Conservation (phyloP, 2,329 filamentous ascomycete species). For the Trichoderma sp. region DNA sequence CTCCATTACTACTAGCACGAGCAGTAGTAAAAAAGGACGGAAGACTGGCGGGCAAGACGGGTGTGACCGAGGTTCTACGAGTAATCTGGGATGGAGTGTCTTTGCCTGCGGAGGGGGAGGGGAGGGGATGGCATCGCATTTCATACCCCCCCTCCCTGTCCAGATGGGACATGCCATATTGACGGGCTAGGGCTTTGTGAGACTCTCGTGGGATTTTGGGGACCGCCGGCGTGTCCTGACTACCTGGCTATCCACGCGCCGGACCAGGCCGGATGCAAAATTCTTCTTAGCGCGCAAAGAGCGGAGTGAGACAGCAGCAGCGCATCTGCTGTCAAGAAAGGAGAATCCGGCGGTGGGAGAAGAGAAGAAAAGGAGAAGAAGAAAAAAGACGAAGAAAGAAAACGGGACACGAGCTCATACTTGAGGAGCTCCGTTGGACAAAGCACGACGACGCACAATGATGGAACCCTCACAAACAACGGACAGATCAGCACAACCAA, state of each 20-base stretch:
- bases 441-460: background rate
- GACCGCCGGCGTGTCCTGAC: constrained; percentile 3
- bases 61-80: constrained; percentile 10
- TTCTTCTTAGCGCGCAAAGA: background rate
- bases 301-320: constrained; percentile 12
- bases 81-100: background rate
- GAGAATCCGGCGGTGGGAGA: constrained; percentile 3
- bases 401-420: background rate
- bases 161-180: background rate
- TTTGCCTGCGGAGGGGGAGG: background rate
- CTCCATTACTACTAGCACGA: background rate
- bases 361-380: background rate
- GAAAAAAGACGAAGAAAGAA: background rate
- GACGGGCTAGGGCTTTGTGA: background rate
- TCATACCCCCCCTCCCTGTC: constrained; percentile 9
- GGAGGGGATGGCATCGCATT: background rate
- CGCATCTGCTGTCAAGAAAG: background rate
- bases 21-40: background rate
- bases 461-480: background rate
- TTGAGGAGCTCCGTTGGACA: background rate
- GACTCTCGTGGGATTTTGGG: background rate
- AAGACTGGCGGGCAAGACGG: constrained; percentile 7
- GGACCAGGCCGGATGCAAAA: constrained; percentile 2
- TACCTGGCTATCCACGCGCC: background rate
- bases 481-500: constrained; percentile 3